phyloP scores from a whole-genome alignment of 2,329 filamentous ascomycete genomes.

The Myriosclerotinia curreyana region DNA sequence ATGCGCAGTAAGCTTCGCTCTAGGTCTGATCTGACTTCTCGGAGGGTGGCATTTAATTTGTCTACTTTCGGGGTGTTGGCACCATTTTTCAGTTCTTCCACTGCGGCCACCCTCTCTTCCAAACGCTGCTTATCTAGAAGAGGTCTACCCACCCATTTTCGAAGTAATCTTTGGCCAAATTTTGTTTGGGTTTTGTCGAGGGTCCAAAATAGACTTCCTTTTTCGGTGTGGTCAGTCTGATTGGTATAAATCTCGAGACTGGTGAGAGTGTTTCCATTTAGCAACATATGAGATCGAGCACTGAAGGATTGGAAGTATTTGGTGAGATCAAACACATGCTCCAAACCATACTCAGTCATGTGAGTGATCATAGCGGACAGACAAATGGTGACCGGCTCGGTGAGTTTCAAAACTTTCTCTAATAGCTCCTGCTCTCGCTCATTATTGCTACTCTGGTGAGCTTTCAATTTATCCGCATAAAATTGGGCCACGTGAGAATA shows the following conservation, averaged over 20 bases:
- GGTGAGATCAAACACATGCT: conserved; percentile 93
- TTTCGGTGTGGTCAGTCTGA: conserved; percentile 78
- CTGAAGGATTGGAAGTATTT: conserved; percentile 98
- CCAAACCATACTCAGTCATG: conserved; percentile 83
- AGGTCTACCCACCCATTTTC: conserved; percentile 93
- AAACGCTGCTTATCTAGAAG: conserved; percentile 72
- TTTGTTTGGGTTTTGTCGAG: conserved; percentile 88
- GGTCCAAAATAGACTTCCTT: conserved; percentile 92
- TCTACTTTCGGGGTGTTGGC: conserved; percentile 66
- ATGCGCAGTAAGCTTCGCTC: conserved; percentile 93
- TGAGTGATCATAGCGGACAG: conserved; percentile 96
- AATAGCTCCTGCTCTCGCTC: conserved; percentile 63
- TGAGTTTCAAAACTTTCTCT: conserved; percentile 80
- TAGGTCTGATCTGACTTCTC: conserved; percentile 72
- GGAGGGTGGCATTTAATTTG: conserved; percentile 68
- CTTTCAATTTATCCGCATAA: conserved; percentile 81
- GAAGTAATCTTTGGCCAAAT: conserved; percentile 80
- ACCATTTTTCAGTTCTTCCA: conserved; percentile 77
- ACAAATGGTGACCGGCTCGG: conserved; percentile 84
- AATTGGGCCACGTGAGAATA: conserved; percentile 89
- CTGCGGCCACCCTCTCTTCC: conserved; percentile 75
- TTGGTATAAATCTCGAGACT: conserved; percentile 96
- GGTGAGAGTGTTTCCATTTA: conserved; percentile 91
- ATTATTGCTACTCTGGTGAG: conserved; percentile 51
- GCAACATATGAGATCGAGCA: conserved; percentile 87